Percentiles rank a stretch among this genome's conserved stretches.
Evolutionary conservation across 169 alveolate genomes (phyloP).

Genomic region (Eimeria maxima): DNA sequence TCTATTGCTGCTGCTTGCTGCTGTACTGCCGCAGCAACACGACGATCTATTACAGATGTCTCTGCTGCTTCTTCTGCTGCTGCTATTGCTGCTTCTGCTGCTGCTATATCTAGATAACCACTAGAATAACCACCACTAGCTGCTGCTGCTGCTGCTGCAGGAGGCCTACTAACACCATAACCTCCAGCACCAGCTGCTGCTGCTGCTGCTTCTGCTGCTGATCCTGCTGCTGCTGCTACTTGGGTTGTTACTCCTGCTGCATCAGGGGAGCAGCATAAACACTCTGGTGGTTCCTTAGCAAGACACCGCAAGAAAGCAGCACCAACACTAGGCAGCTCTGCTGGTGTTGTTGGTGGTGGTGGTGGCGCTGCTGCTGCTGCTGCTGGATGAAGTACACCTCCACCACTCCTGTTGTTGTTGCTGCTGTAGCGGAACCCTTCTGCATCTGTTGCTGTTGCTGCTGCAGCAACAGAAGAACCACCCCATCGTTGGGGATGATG

Average conservation of each 20-base stretch:
- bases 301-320: neutral
- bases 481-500: neutral
- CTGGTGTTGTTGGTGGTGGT: neutral
- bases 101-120: neutral
- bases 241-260: neutral
- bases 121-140: neutral
- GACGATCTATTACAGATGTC: neutral
- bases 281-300: neutral
- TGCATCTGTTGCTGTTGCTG: neutral
- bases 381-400: neutral
- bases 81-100: neutral
- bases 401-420: neutral
- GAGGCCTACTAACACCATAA: neutral
- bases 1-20: neutral
- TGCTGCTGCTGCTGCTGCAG: neutral
- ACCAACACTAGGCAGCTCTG: conserved; percentile 1
- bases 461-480: neutral
- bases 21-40: neutral
- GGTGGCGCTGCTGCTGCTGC: neutral
- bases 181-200: neutral
- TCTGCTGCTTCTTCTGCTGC: conserved; percentile 29
- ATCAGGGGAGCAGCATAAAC: neutral
- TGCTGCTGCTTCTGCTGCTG: neutral
- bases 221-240: too few species aligned
- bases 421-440: too few species aligned